Evolutionary conservation across 805 yeast species (phyloP).

Genomic region (Isabelozyma pseudorhagii): DNA sequence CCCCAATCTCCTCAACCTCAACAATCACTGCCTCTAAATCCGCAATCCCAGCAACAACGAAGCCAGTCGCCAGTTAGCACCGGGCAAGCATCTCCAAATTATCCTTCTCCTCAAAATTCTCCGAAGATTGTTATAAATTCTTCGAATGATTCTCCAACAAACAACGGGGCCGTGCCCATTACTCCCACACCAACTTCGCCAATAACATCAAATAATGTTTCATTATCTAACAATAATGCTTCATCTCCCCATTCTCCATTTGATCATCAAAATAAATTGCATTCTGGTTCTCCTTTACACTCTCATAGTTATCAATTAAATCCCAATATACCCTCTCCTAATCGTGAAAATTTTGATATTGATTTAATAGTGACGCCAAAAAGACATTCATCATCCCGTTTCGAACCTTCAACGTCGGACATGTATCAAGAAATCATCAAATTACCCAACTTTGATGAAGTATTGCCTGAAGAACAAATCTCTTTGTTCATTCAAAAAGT

Average conservation of each 20-base stretch:
- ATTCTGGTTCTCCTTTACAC: constrained; percentile 8
- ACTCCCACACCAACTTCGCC: constrained; percentile 24
- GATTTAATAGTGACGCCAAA: constrained; percentile 79
- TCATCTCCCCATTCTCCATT: constrained; percentile 2
- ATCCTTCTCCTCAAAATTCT: constrained; percentile 10
- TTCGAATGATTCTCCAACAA: constrained; percentile 7
- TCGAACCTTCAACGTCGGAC: constrained; percentile 63
- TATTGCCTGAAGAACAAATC: constrained; percentile 71
- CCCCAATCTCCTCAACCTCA: constrained; percentile 1
- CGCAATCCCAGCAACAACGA: not conserved
- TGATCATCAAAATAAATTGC: constrained; percentile 6
- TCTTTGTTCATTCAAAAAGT: constrained; percentile 81
- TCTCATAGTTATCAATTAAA: constrained; percentile 17
- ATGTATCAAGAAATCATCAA: constrained; percentile 52
- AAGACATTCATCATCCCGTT: constrained; percentile 88
- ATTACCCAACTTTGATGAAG: constrained; percentile 86
- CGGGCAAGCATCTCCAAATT: constrained; percentile 13
- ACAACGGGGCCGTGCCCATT: constrained; percentile 6
- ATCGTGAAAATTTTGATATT: constrained; percentile 65
- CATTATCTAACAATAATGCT: not conserved
- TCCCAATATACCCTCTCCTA: constrained; percentile 50
- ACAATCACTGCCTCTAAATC: not conserved
- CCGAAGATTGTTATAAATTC: constrained; percentile 17
- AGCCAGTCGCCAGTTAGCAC: constrained; percentile 5
- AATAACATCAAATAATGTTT: constrained; percentile 8